Conservation (phyloP, 768 basidiomycete species). For the Psilocybe cyanescens region DNA sequence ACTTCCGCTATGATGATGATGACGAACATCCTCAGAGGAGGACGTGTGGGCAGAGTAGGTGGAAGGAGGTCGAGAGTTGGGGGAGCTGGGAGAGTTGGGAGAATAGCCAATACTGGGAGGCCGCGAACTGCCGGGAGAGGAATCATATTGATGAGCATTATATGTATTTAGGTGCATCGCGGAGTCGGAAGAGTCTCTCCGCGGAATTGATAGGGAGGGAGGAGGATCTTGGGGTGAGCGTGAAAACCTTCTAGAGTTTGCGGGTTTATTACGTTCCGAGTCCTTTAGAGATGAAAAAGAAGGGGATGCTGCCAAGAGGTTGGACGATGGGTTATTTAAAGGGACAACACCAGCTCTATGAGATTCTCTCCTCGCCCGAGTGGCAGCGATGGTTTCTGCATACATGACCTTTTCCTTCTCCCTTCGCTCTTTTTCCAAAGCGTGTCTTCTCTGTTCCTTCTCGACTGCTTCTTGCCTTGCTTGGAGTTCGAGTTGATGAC, state of each 20-base stretch:
- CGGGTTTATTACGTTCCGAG: constrained; percentile 45
- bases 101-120: constrained; percentile 46
- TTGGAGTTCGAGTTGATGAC: constrained; percentile 46
- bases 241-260: constrained; percentile 40
- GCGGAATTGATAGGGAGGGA: constrained; percentile 35
- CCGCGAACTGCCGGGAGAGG: constrained; percentile 58
- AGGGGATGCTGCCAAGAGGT: constrained; percentile 33
- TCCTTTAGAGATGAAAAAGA: constrained; percentile 43
- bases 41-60: constrained; percentile 55
- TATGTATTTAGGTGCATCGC: constrained; percentile 32
- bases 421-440: constrained; percentile 54
- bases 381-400: constrained; percentile 62
- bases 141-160: constrained; percentile 32
- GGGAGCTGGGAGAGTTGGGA: constrained; percentile 35
- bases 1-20: constrained; percentile 34
- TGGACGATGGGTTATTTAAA: constrained; percentile 28
- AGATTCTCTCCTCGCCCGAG: constrained; percentile 64
- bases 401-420: constrained; percentile 57
- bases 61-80: constrained; percentile 57
- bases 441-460: constrained; percentile 51
- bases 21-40: constrained; percentile 61
- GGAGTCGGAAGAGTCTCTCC: constrained; percentile 51
- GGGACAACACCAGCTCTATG: constrained; percentile 49
- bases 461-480: constrained; percentile 51
- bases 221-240: constrained; percentile 39